A percentile compares a stretch with the other conserved stretches of the same genome.
phyloP scores from a whole-genome alignment of 1,139 yeast genomes.

The Sugiyamaella castrensis region DNA sequence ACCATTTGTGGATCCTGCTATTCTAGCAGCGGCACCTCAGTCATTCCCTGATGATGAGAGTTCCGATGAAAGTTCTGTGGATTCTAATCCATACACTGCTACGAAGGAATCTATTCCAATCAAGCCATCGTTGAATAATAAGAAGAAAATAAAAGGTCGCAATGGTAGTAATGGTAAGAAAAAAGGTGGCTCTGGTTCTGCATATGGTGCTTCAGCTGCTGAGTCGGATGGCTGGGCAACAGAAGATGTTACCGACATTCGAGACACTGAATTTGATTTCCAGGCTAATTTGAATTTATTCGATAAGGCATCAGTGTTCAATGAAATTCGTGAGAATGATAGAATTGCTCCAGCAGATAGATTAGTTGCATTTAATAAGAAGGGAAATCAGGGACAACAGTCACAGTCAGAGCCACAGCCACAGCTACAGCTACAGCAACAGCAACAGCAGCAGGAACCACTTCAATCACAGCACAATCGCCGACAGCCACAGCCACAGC shows the following conservation, averaged over 20 bases:
- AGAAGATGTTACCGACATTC: slow-evolving; percentile 48
- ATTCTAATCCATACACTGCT: slow-evolving; percentile 11
- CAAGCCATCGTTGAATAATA: background rate
- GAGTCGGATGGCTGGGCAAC: slow-evolving; percentile 48
- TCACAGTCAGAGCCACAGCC: slow-evolving; percentile 11
- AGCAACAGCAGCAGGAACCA: no score
- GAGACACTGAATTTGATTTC: slow-evolving; percentile 70
- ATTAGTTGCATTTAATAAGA: slow-evolving; percentile 71
- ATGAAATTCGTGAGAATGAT: slow-evolving; percentile 67
- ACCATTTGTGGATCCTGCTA: slow-evolving; percentile 32
- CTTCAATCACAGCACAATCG: no score
- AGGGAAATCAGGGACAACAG: slow-evolving; percentile 8
- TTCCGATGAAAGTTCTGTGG: slow-evolving; percentile 16
- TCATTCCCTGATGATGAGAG: slow-evolving; percentile 7
- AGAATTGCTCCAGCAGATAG: slow-evolving; percentile 58
- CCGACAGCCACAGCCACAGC: slow-evolving; percentile 11
- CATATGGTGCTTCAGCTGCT: background rate
- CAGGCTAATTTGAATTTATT: slow-evolving; percentile 78
- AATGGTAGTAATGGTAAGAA: background rate
- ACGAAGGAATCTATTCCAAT: slow-evolving; percentile 6
- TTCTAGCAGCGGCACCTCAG: slow-evolving; percentile 20
- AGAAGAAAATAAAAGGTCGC: slow-evolving; percentile 2
- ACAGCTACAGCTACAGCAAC: slow-evolving; percentile 1
- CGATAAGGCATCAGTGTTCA: slow-evolving; percentile 77
- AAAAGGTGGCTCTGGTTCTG: background rate